Evolutionary conservation across 2,329 filamentous ascomycete species (phyloP).

Genomic region (Tympanopsis confertula): DNA sequence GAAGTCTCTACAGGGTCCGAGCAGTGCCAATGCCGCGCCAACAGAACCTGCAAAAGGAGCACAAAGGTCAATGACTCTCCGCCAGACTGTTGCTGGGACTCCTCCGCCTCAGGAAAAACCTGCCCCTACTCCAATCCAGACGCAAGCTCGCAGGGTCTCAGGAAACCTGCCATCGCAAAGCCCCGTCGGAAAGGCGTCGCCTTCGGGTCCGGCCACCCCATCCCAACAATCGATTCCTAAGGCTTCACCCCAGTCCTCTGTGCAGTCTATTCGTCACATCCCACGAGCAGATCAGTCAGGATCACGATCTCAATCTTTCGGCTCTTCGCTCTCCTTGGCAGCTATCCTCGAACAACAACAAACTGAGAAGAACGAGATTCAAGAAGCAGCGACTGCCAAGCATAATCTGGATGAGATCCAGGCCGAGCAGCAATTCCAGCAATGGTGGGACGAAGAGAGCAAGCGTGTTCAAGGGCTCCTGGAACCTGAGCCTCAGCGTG

Average conservation of each 20-base stretch:
- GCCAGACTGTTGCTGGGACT: background rate
- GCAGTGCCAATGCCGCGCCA: too few species aligned
- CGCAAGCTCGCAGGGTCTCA: background rate
- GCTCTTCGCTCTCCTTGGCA: background rate
- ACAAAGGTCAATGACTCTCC: background rate
- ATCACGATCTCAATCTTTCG: background rate
- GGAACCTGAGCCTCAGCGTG: background rate
- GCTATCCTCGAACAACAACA: background rate
- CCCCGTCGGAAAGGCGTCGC: background rate
- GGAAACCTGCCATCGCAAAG: background rate
- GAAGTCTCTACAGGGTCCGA: background rate
- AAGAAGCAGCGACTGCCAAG: background rate
- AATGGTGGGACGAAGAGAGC: background rate
- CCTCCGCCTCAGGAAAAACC: background rate
- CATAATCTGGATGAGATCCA: background rate
- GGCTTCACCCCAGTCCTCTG: background rate
- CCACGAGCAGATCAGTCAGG: background rate
- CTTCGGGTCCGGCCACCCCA: background rate
- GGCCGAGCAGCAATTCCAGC: background rate
- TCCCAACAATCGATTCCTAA: background rate
- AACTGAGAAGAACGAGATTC: background rate
- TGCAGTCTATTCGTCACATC: background rate
- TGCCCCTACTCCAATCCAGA: background rate
- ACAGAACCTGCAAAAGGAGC: background rate
- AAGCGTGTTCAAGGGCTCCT: background rate